A percentile compares a stretch with the other conserved stretches of the same genome.
phyloP scores from a whole-genome alignment of 176 grass and related monocot species.

The bread wheat (Triticum aestivum) region IWGSC_CS_RefSeq_v2.1 NC_057813.1:416491557-416492056 shows the following conservation, averaged over 20 bases:
- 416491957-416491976: constrained; percentile 44
- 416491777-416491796: background rate
- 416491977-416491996: constrained; percentile 8
- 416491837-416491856: background rate
- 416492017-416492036: constrained; percentile 52
- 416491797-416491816: background rate
- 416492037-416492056: constrained; percentile 44
- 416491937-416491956: constrained; percentile 24
- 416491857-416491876: background rate
- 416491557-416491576: constrained; percentile 60
- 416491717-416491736: background rate
- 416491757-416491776: background rate
- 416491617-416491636: constrained; percentile 49
- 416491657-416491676: constrained; percentile 37
- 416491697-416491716: too few species aligned
- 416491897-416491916: background rate
- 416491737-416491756: background rate
- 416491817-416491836: background rate
- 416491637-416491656: constrained; percentile 50
- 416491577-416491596: constrained; percentile 13
- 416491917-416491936: constrained; percentile 41
- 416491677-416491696: background rate
- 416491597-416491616: constrained; percentile 27
- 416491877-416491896: background rate
- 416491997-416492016: constrained; percentile 40